Evolutionary conservation across 2,329 filamentous ascomycete species (phyloP).

Genomic region (Trichoderma simmonsii): DNA sequence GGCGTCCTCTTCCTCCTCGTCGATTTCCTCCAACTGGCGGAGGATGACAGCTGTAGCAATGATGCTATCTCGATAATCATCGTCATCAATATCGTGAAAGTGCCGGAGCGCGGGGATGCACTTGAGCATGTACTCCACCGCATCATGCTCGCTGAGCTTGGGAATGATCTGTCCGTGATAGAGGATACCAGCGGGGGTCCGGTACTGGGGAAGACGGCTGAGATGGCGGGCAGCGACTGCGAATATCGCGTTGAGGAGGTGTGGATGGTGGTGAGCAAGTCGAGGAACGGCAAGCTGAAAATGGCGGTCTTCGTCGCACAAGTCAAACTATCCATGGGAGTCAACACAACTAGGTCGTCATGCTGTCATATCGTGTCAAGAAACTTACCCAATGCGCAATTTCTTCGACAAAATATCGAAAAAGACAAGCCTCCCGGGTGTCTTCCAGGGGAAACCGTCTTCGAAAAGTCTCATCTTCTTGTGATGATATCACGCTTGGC

Average conservation of each 20-base stretch:
- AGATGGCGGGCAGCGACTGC: slow-evolving; percentile 40
- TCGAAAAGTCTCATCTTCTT: neutral
- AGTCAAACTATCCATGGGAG: slow-evolving; percentile 34
- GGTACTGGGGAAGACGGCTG: slow-evolving; percentile 38
- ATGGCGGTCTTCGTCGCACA: slow-evolving; percentile 40
- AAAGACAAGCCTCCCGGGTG: slow-evolving; percentile 38
- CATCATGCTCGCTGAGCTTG: slow-evolving; percentile 35
- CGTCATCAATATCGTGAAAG: slow-evolving; percentile 37
- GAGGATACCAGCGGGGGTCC: slow-evolving; percentile 33
- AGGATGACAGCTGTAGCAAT: slow-evolving; percentile 41
- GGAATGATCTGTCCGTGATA: slow-evolving; percentile 39
- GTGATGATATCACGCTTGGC: neutral
- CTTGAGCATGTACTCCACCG: slow-evolving; percentile 40
- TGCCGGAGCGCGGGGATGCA: slow-evolving; percentile 40
- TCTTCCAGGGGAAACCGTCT: slow-evolving; percentile 32
- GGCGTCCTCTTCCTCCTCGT: slow-evolving; percentile 34
- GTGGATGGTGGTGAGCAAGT: slow-evolving; percentile 35
- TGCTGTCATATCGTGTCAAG: neutral
- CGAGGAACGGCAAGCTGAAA: slow-evolving; percentile 39
- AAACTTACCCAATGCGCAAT: slow-evolving; percentile 38
- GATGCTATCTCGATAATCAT: slow-evolving; percentile 40
- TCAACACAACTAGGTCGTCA: neutral
- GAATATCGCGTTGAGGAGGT: slow-evolving; percentile 40
- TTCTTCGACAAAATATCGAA: slow-evolving; percentile 40
- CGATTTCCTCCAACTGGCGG: slow-evolving; percentile 41